Evolutionary conservation across 106 monocot species (phyloP), one percentile per base, ranked within the genome.

Genomic region (Cymbidium sinense): DNA sequence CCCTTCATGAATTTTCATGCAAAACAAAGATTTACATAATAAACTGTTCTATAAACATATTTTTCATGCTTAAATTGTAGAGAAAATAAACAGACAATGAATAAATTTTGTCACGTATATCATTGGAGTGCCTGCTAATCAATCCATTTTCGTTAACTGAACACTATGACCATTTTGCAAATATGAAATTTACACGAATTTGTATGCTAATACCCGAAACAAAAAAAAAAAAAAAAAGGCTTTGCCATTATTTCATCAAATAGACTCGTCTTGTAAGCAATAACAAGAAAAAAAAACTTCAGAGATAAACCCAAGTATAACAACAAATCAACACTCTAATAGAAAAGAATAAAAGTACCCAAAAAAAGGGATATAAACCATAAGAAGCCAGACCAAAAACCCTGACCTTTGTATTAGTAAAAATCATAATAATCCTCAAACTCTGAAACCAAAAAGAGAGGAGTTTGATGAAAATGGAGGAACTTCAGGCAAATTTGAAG

Each of bases 401-500:
- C 28, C 80, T 80, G 74, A 43, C 74, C 43, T 73, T 50, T 15
- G 23, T 55, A 52, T 73, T 51, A 29, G 21, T 23, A 10, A 50
- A 28, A 10, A 73, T 35, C 31, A 73, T 35, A n/a, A 12, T 25
- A 2, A 21, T 31, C 20, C 47, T 75, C 62, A 62, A 21, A 43
- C 61, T 36, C 27, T n/a, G 25, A 3, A 27, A 23, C 61, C 8
- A 25, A 28, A 62, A 27, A 62, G 8, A 62, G 27, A 7, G 23
- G 61, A 62, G 25, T 62, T 27, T 11, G 8, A 62, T 27, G 61
- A 61, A n/a, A 27, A 25, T 6, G 61, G 61, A 47, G 61, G n/a
- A 18, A 19, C 1, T 61, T 61, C 61, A 61, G 25, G 27, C 23
- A 43, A 84, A 84, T 34, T 84, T 84, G 76, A 80, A 84, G 41